A percentile compares a stretch with the other conserved stretches of the same genome.
phyloP scores from a whole-genome alignment of 805 yeast species.

The Starmerella cellae region DNA sequence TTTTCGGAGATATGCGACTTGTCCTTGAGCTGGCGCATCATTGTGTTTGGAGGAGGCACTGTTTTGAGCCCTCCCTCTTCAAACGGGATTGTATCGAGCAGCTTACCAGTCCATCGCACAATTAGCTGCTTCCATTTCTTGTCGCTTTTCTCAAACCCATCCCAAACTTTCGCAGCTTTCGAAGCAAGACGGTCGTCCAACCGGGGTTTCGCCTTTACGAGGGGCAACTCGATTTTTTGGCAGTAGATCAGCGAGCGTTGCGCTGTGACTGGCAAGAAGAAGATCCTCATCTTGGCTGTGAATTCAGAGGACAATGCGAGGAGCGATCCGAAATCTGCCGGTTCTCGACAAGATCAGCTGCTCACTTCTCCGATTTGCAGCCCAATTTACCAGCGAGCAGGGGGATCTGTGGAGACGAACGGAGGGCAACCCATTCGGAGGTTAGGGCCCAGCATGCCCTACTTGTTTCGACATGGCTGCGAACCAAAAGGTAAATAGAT shows the following conservation, averaged over 20 bases:
- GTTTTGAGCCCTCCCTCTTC: slow-evolving; percentile 63
- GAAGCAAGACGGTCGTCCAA: slow-evolving; percentile 34
- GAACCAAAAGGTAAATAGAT: too few relatives aligned
- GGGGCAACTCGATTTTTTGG: slow-evolving; percentile 38
- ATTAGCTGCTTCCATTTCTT: slow-evolving; percentile 44
- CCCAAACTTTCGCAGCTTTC: slow-evolving; percentile 51
- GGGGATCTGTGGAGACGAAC: too few relatives aligned
- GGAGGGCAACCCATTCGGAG: too few relatives aligned
- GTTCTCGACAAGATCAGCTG: too few relatives aligned
- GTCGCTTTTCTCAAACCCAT: slow-evolving; percentile 42
- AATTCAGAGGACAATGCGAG: too few relatives aligned
- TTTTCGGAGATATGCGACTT: slow-evolving; percentile 13
- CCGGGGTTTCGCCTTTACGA: slow-evolving; percentile 28
- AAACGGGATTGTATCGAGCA: slow-evolving; percentile 59
- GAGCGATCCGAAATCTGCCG: too few relatives aligned
- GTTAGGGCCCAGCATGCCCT: too few relatives aligned
- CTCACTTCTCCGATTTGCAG: too few relatives aligned
- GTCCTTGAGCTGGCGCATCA: slow-evolving; percentile 38
- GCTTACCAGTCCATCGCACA: slow-evolving; percentile 38
- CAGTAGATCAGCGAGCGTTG: slow-evolving; percentile 52
- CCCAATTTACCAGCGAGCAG: too few relatives aligned
- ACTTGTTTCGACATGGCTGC: too few relatives aligned
- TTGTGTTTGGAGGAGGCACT: slow-evolving; percentile 54
- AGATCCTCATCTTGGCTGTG: slow-evolving; percentile 49
- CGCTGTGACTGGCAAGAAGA: slow-evolving; percentile 61